phyloP scores from a whole-genome alignment of 192 early-diverging fungal species.

The Mortierella hygrophila region DNA sequence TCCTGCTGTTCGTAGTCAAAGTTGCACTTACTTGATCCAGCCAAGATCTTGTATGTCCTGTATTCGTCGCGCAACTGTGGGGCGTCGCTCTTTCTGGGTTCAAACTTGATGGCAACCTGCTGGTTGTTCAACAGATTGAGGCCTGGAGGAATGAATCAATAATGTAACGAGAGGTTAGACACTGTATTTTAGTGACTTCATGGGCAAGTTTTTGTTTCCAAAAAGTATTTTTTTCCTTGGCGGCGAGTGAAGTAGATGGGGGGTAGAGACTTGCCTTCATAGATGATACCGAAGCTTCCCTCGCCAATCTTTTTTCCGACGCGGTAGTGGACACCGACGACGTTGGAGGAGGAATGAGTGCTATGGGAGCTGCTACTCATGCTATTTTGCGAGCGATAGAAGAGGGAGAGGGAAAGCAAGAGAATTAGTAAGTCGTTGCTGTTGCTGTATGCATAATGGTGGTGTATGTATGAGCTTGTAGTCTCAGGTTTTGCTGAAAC shows the following conservation, averaged over 20 bases:
- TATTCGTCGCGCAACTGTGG: conserved; percentile 98
- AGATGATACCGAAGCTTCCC: conserved; percentile 98
- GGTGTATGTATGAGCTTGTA: background rate
- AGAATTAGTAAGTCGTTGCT: background rate
- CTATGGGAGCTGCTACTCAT: conserved; percentile 54
- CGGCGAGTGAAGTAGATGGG: background rate
- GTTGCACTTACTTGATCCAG: conserved; percentile 66
- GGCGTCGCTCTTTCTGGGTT: conserved; percentile 96
- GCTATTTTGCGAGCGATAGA: background rate
- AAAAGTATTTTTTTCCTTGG: background rate
- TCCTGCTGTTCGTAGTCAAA: conserved; percentile 8
- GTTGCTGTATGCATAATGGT: background rate
- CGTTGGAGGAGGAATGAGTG: conserved; percentile 72
- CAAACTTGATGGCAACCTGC: conserved; percentile 97
- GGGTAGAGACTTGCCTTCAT: conserved; percentile 82
- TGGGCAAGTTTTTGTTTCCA: background rate
- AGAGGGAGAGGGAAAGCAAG: background rate
- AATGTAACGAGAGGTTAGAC: background rate
- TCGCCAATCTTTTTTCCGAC: conserved; percentile 98
- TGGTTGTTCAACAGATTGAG: conserved; percentile 91
- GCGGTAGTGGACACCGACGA: conserved; percentile 97
- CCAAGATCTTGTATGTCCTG: conserved; percentile 94
- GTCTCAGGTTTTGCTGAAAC: background rate
- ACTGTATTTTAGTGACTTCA: background rate
- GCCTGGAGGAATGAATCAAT: conserved; percentile 60